Base-by-base conservation (phyloP, 164 flowering plant species). In the Aristolochia fimbriata region DNA sequence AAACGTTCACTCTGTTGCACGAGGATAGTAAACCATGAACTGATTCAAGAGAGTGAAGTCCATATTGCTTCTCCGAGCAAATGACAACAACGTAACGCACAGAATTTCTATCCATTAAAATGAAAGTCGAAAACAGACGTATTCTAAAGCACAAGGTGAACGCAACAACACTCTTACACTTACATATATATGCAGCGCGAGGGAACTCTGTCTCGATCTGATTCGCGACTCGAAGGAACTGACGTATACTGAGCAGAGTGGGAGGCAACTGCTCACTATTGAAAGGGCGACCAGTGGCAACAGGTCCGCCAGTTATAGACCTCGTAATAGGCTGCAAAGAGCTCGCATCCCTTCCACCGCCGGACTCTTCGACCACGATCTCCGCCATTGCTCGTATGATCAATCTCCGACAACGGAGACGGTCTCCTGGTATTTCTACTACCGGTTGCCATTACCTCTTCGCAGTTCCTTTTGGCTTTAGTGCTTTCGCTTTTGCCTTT, bases 171-270 rank as follows among this genome's bases (percentile, higher is more conserved):
- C 23, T 17, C 41, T 45, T 22, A 37, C 13, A 55, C 88, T 72
- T 72, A 89, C 98, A 92, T 0, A 92, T 77, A 69, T 85, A 87
- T 24, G 98, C 89, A 57, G 78, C 74, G 21, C 93, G 91, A 66
- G 98, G 96, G 53, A 80, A 86, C 33, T 80, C 77, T 14, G 6
- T 13, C 51, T 81, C 83, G 55, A 92, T 70, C 81, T 75, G 76
- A 66, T 92, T 87, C 1, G 98, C 98, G n/a, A 89, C 91, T 23
- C 96, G 86, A 68, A 92, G 86, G 62, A 87, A 89, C 45, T 60
- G 73, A 17, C 82, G 85, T 53, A 89, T 82, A 21, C 77, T 81
- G 0, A 73, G 76, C 68, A 92, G 68, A 62, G 83, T 69, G 3
- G 76, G 75, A 0, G 98, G 98, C 77, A 92, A 55, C 61, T 82